phyloP scores from a whole-genome alignment of 2,329 filamentous ascomycete genomes.

The Coniochaeta prunicola region DNA sequence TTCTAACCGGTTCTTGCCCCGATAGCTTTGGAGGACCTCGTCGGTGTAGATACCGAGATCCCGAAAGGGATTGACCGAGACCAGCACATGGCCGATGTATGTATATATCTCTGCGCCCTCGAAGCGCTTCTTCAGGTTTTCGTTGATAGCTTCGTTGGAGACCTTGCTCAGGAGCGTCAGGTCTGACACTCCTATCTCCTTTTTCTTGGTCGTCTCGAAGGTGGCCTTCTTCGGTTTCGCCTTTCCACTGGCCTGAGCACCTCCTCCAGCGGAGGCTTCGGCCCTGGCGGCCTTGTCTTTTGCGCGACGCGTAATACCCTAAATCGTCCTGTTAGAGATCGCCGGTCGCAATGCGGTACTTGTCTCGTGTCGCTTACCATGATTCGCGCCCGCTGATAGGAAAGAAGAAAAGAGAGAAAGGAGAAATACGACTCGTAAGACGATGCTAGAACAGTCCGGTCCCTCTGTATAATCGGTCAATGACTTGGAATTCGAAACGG shows the following conservation, averaged over 20 bases:
- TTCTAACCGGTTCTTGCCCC: conserved; percentile 94
- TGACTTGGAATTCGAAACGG: neutral
- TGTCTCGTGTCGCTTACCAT: neutral
- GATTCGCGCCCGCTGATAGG: neutral
- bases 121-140: conserved; percentile 97
- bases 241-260: conserved; percentile 30
- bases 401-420: neutral
- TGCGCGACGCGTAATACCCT: conserved; percentile 43
- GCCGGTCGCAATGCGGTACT: neutral
- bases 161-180: conserved; percentile 97
- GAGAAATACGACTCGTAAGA: neutral
- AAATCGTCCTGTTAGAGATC: neutral
- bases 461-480: neutral
- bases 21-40: conserved; percentile 84
- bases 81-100: conserved; percentile 98
- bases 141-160: conserved; percentile 98
- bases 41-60: conserved; percentile 98
- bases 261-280: conserved; percentile 32
- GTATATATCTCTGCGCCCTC: conserved; percentile 98
- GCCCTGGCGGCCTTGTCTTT: conserved; percentile 38
- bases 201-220: conserved; percentile 96
- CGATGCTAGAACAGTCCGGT: neutral
- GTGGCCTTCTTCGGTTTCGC: conserved; percentile 88
- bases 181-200: conserved; percentile 97
- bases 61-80: conserved; percentile 96